Evolutionary conservation across 345 rosid species (phyloP).

Genomic region (Dovyalis caffra): DNA sequence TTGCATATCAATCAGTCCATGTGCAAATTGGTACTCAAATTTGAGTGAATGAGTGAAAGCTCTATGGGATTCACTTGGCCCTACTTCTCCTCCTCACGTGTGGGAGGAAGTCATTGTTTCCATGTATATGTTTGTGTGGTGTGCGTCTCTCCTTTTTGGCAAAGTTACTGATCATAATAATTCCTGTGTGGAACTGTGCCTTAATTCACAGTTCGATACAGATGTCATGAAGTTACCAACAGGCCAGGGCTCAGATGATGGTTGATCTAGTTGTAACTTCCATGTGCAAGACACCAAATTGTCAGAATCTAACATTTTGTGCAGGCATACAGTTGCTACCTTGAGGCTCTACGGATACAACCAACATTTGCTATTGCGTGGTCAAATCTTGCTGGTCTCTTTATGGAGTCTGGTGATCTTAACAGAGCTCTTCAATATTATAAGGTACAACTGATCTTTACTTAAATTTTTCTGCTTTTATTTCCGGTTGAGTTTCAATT

Average conservation of each 20-base stretch:
- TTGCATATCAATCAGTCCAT: conserved; percentile 8
- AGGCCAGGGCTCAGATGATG: conserved; percentile 78
- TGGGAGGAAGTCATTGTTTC: conserved; percentile 22
- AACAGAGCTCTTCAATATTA: conserved; percentile 92
- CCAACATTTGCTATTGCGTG: conserved; percentile 99
- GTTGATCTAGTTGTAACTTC: conserved; percentile 76
- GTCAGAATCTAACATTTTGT: conserved; percentile 76
- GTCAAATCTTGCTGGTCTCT: conserved; percentile 99
- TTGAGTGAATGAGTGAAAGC: conserved; percentile 19
- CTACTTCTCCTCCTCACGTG: conserved; percentile 10
- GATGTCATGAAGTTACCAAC: conserved; percentile 61
- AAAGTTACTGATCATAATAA: conserved; percentile 61
- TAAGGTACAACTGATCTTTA: conserved; percentile 50
- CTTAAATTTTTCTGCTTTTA: not conserved
- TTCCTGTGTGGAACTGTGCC: conserved; percentile 68
- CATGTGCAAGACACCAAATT: conserved; percentile 63
- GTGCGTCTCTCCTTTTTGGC: conserved; percentile 34
- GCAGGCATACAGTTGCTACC: conserved; percentile 98
- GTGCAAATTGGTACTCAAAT: conserved; percentile 5
- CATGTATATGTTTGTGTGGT: conserved; percentile 11
- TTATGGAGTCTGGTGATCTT: conserved; percentile 96
- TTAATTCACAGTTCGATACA: conserved; percentile 63
- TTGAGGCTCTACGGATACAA: conserved; percentile 93
- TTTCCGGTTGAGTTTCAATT: not conserved
- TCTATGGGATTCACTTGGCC: conserved; percentile 28